These are phyloP conservation scores for Lobosporangium transversale DNA, from an alignment of 192 early-diverging fungal genomes.

Conservation along the genomic window DNA sequence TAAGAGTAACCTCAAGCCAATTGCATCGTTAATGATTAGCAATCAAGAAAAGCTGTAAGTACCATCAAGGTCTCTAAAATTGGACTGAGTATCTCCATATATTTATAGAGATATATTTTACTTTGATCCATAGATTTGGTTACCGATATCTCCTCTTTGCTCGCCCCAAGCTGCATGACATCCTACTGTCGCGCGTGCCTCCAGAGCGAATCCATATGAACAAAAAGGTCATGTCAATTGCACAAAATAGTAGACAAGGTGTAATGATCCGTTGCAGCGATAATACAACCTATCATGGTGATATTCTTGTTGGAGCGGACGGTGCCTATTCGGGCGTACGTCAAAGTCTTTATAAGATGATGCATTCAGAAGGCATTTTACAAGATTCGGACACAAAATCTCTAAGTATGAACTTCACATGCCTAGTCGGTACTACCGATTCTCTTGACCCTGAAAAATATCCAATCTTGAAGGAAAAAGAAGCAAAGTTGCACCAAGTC, in stretches of 20 bases:
- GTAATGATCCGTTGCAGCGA: slow-evolving; percentile 13
- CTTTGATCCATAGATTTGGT: background rate
- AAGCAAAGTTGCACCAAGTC: background rate
- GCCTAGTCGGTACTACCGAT: slow-evolving; percentile 15
- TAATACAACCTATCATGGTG: slow-evolving; percentile 8
- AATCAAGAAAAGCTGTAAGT: background rate
- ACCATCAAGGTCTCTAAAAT: background rate
- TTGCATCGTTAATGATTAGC: background rate
- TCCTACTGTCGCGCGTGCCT: slow-evolving; percentile 2
- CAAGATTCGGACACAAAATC: background rate
- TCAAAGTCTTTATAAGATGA: background rate
- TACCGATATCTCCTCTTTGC: slow-evolving; percentile 2
- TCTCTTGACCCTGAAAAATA: slow-evolving; percentile 7
- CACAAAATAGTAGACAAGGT: slow-evolving; percentile 3
- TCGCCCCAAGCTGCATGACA: slow-evolving; percentile 3
- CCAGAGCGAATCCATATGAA: slow-evolving; percentile 3
- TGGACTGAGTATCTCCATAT: background rate
- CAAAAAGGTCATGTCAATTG: slow-evolving; percentile 10
- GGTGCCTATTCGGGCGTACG: too few species aligned
- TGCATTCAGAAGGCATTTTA: background rate
- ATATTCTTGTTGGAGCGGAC: slow-evolving; percentile 26
- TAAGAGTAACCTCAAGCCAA: background rate
- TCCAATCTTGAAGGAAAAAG: background rate
- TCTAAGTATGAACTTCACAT: slow-evolving; percentile 5
- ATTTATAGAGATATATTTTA: background rate